Evolutionary conservation across 2,329 filamentous ascomycete genomes (phyloP).

Genomic region (Ophioceras dolichostomum): DNA sequence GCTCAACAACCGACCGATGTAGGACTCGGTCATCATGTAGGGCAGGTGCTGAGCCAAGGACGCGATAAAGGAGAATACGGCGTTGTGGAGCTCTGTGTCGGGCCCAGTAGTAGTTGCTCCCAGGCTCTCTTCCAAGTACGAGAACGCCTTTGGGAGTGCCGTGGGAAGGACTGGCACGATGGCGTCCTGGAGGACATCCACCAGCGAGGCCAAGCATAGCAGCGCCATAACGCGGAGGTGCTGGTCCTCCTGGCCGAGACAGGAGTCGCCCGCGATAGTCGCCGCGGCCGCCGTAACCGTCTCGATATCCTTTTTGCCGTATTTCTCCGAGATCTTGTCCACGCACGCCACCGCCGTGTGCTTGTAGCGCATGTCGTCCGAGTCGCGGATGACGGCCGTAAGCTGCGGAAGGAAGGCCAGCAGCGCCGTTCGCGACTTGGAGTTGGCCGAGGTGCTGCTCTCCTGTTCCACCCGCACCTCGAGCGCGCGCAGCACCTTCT

Average conservation of each 20-base stretch:
- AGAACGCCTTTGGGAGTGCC: constrained; percentile 59
- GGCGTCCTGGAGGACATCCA: constrained; percentile 77
- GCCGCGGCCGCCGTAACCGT: constrained; percentile 64
- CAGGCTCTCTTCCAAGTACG: constrained; percentile 54
- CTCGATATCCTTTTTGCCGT: constrained; percentile 80
- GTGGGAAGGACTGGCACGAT: constrained; percentile 73
- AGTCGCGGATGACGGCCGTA: constrained; percentile 62
- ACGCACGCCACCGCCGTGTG: constrained; percentile 81
- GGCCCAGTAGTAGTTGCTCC: no score
- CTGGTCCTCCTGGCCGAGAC: constrained; percentile 61
- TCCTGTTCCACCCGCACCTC: constrained; percentile 68
- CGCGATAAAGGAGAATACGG: constrained; percentile 67
- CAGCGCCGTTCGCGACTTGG: constrained; percentile 51
- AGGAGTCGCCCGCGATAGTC: constrained; percentile 63
- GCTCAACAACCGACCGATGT: constrained; percentile 59
- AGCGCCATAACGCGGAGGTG: constrained; percentile 73
- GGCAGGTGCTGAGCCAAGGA: constrained; percentile 73
- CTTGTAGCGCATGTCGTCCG: constrained; percentile 62
- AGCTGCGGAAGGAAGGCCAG: constrained; percentile 71
- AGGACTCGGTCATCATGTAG: constrained; percentile 72
- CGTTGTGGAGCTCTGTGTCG: constrained; percentile 62
- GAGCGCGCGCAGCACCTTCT: constrained; percentile 70
- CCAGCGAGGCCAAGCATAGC: constrained; percentile 76
- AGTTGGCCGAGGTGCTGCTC: constrained; percentile 49
- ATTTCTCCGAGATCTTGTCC: constrained; percentile 87